phyloP scores from a whole-genome alignment of 768 basidiomycete genomes.

The Tylopilus plumbeoviolaceoides region DNA sequence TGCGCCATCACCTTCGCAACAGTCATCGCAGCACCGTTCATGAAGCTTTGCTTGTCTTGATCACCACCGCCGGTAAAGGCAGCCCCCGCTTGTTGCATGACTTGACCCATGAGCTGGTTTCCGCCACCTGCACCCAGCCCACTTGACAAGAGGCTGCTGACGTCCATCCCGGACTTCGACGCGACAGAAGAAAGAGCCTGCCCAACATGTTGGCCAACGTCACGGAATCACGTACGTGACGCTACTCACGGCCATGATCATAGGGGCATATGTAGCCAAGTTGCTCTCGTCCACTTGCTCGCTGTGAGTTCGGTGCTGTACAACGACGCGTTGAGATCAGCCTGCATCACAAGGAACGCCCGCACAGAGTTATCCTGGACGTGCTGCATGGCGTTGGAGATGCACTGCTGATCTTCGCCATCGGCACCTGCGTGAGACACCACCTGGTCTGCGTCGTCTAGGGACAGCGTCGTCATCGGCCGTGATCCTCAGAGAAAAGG shows the following conservation, averaged over 20 bases:
- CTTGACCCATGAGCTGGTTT: slow-evolving; percentile 74
- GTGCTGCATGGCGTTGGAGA: slow-evolving; percentile 19
- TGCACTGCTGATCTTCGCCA: slow-evolving; percentile 4
- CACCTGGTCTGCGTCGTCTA: slow-evolving; percentile 66
- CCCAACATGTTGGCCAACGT: slow-evolving; percentile 2
- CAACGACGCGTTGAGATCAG: neutral
- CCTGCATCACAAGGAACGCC: neutral
- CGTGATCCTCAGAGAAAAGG: slow-evolving; percentile 6
- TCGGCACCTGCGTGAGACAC: slow-evolving; percentile 42
- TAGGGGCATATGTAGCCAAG: slow-evolving; percentile 18
- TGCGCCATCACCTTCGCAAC: slow-evolving; percentile 80
- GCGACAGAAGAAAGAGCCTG: slow-evolving; percentile 17
- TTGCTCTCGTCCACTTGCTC: slow-evolving; percentile 10
- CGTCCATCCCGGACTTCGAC: slow-evolving; percentile 31
- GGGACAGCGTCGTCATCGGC: neutral
- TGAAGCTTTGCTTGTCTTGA: slow-evolving; percentile 70
- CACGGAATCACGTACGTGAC: neutral
- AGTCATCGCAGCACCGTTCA: slow-evolving; percentile 82
- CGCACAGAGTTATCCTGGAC: slow-evolving; percentile 21
- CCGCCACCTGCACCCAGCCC: slow-evolving; percentile 42
- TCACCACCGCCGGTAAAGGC: slow-evolving; percentile 65
- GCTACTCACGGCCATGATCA: slow-evolving; percentile 15
- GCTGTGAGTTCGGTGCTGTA: slow-evolving; percentile 13
- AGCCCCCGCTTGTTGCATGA: slow-evolving; percentile 79
- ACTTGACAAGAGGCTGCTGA: slow-evolving; percentile 23